A percentile compares a stretch with the other conserved stretches of the same genome.
Evolutionary conservation across 2,329 filamentous ascomycete genomes (phyloP).

Genomic region (Colletotrichum phormii): DNA sequence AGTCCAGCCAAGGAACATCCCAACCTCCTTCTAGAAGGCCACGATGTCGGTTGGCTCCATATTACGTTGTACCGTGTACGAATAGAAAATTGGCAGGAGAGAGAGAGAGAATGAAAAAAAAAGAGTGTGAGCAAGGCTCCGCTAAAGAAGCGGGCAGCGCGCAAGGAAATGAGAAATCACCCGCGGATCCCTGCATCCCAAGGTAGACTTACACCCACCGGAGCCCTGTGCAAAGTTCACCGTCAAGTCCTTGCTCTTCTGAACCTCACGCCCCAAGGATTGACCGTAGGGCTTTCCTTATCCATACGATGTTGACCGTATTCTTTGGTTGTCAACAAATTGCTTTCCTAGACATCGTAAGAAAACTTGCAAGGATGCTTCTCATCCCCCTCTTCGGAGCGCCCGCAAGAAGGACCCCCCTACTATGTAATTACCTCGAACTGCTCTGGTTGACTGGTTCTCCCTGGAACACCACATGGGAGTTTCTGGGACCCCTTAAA

Average conservation of each 20-base stretch:
- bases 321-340: background rate
- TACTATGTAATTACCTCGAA: background rate
- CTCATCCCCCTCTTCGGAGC: background rate
- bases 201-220: background rate
- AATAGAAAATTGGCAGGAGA: background rate
- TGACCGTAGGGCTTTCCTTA: background rate
- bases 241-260: background rate
- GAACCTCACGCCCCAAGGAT: background rate
- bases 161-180: background rate
- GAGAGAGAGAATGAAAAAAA: background rate
- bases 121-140: background rate
- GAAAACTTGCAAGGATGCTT: background rate
- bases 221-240: background rate
- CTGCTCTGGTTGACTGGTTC: background rate
- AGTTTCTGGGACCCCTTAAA: background rate
- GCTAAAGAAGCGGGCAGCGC: background rate
- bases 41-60: background rate
- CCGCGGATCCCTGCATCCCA: background rate
- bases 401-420: background rate
- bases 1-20: background rate
- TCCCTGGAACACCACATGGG: background rate
- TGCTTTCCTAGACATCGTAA: background rate
- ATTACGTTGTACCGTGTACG: no score
- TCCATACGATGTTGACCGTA: background rate
- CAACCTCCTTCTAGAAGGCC: conserved; percentile 18